Evolutionary conservation across 2,329 filamentous ascomycete species (phyloP).

Genomic region (Tolypocladium endophyticum): DNA sequence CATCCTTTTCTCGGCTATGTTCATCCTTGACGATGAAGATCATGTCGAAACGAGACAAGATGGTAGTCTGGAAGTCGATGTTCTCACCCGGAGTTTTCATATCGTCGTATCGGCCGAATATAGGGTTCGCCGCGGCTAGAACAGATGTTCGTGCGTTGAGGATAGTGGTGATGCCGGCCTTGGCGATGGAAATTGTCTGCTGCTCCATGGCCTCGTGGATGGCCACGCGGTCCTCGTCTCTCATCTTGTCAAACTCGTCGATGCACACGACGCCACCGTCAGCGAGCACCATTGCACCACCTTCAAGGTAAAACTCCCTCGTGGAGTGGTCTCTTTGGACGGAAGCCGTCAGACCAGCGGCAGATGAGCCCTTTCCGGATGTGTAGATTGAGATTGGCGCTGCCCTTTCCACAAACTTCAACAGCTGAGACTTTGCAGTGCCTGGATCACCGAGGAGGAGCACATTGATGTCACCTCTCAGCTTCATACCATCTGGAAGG

Average conservation of each 20-base stretch:
- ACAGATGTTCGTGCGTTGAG: conserved; percentile 93
- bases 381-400: conserved; percentile 97
- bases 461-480: conserved; percentile 97
- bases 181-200: conserved; percentile 97
- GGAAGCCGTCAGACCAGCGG: conserved; percentile 92
- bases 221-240: conserved; percentile 92
- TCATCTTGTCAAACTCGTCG: conserved; percentile 99
- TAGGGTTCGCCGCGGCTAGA: conserved; percentile 88
- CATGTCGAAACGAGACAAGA: conserved; percentile 97
- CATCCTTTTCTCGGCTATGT: conserved; percentile 80
- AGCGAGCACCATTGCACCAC: conserved; percentile 95
- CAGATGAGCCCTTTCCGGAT: conserved; percentile 94
- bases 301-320: conserved; percentile 94
- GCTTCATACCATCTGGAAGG: conserved; percentile 90
- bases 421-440: conserved; percentile 92
- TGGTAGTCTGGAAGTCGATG: conserved; percentile 98
- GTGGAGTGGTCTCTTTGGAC: conserved; percentile 89
- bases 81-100: conserved; percentile 97
- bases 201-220: conserved; percentile 99
- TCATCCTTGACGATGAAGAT: conserved; percentile 98
- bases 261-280: conserved; percentile 97
- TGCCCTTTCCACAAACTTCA: conserved; percentile 96
- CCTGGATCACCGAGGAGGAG: conserved; percentile 92
- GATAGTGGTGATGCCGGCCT: conserved; percentile 96
- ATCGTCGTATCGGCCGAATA: conserved; percentile 96